Evolutionary conservation across 2,329 filamentous ascomycete species (phyloP).

Genomic region (Pseudogymnoascus sp.): DNA sequence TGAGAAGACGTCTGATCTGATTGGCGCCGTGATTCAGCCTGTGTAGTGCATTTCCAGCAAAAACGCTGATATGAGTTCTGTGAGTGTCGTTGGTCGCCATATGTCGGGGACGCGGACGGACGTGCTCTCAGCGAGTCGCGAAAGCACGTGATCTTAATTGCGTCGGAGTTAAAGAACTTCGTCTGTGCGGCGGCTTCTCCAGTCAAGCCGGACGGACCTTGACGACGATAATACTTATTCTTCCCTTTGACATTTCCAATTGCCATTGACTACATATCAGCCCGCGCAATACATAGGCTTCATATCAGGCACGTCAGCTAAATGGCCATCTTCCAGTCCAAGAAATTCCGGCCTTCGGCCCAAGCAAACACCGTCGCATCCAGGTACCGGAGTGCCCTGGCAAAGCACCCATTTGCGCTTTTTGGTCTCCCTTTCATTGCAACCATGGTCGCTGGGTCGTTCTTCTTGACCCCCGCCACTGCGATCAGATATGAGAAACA

Average conservation of each 20-base stretch:
- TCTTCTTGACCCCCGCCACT: slow-evolving; percentile 88
- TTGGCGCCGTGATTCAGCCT: neutral
- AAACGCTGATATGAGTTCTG: neutral
- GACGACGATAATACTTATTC: neutral
- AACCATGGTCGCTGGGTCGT: slow-evolving; percentile 84
- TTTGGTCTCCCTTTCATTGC: slow-evolving; percentile 90
- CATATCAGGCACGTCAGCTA: slow-evolving; percentile 11
- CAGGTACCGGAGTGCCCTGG: slow-evolving; percentile 66
- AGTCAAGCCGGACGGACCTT: neutral
- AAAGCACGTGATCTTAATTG: slow-evolving; percentile 1
- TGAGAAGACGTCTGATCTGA: neutral
- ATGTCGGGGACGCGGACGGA: neutral
- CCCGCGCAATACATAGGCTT: neutral
- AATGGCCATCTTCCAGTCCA: slow-evolving; percentile 58
- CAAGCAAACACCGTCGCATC: slow-evolving; percentile 62
- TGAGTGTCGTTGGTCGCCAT: neutral
- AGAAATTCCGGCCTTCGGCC: slow-evolving; percentile 60
- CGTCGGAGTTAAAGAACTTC: neutral
- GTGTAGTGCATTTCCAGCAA: neutral
- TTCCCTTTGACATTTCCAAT: neutral
- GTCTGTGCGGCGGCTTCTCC: slow-evolving; percentile 7
- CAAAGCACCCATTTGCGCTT: slow-evolving; percentile 75
- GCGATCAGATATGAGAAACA: slow-evolving; percentile 89
- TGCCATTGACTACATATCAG: neutral
- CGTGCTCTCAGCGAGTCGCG: neutral